phyloP scores from a whole-genome alignment of 2,329 filamentous ascomycete genomes.

The Escovopsis weberi region DNA sequence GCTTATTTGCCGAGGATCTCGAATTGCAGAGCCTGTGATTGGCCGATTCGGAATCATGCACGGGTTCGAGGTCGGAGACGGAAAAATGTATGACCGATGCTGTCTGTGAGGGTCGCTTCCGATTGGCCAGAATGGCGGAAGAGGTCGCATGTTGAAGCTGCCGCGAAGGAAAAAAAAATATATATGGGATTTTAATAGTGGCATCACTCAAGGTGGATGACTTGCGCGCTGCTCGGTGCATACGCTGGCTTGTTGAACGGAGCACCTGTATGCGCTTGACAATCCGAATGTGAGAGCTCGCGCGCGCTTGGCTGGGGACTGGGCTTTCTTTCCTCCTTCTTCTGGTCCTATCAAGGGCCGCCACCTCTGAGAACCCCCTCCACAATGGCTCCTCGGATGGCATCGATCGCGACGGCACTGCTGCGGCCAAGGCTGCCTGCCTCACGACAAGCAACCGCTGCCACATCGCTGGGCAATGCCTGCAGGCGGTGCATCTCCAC shows the following conservation, averaged over 20 bases:
- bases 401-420: constrained; percentile 11
- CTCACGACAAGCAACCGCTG: constrained; percentile 12
- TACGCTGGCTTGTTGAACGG: too few relatives aligned
- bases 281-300: too few relatives aligned
- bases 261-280: too few relatives aligned
- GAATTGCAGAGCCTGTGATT: constrained; percentile 7
- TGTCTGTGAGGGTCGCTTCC: constrained; percentile 2
- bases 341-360: not conserved
- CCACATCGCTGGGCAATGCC: constrained; percentile 10
- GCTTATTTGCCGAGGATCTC: constrained; percentile 7
- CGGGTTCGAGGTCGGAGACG: constrained; percentile 9
- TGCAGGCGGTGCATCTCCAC: constrained; percentile 23
- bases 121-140: constrained; percentile 15
- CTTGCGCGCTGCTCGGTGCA: too few relatives aligned
- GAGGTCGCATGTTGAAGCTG: constrained; percentile 13
- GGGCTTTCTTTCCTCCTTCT: not conserved
- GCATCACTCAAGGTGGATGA: too few relatives aligned
- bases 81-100: constrained; percentile 14
- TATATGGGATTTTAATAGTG: too few relatives aligned
- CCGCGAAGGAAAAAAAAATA: constrained; percentile 1
- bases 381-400: constrained; percentile 15
- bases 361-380: not conserved
- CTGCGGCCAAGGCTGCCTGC: constrained; percentile 12
- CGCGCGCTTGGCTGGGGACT: too few relatives aligned
- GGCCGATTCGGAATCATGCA: constrained; percentile 2